Evolutionary conservation across 2,329 filamentous ascomycete species (phyloP).

Genomic region (Leptodontidium sp.): DNA sequence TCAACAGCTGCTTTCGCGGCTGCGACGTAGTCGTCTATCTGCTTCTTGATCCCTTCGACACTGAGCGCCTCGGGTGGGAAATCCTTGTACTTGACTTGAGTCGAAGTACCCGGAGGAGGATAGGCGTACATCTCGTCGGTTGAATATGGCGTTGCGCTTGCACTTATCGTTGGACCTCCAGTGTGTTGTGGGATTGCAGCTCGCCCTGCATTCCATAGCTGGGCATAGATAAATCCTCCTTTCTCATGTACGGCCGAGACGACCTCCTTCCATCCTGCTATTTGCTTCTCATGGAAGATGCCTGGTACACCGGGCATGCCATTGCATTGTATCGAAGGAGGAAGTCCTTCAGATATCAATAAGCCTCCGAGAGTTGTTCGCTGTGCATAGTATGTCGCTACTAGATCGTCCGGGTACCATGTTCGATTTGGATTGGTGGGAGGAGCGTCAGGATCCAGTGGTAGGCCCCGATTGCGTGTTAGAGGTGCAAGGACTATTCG

Average conservation of each 20-base stretch:
- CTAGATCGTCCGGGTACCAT: constrained; percentile 55
- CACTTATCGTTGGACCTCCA: constrained; percentile 49
- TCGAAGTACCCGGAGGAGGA: constrained; percentile 49
- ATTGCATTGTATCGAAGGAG: constrained; percentile 54
- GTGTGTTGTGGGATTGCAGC: constrained; percentile 50
- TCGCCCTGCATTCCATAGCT: constrained; percentile 68
- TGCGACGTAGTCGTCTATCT: constrained; percentile 54
- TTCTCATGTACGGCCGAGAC: constrained; percentile 66
- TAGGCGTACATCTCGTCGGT: constrained; percentile 53
- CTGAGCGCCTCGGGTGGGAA: constrained; percentile 50
- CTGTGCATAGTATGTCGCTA: constrained; percentile 59
- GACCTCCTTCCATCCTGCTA: constrained; percentile 63
- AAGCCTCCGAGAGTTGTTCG: constrained; percentile 60
- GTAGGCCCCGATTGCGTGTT: constrained; percentile 59
- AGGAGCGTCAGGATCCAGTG: constrained; percentile 52
- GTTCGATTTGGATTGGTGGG: constrained; percentile 55
- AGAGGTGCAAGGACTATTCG: constrained; percentile 63
- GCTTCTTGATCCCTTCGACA: constrained; percentile 46
- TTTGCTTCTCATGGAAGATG: constrained; percentile 60
- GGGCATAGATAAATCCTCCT: constrained; percentile 63
- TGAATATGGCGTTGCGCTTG: constrained; percentile 55
- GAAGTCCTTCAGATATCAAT: constrained; percentile 62
- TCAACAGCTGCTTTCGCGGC: constrained; percentile 57
- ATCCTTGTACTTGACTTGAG: constrained; percentile 51
- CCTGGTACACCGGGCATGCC: constrained; percentile 61